Evolutionary conservation across 1,284 basidiomycete species (phyloP), one percentile per base, ranked within the genome.

Genomic region (Rhodotorula sp.): DNA sequence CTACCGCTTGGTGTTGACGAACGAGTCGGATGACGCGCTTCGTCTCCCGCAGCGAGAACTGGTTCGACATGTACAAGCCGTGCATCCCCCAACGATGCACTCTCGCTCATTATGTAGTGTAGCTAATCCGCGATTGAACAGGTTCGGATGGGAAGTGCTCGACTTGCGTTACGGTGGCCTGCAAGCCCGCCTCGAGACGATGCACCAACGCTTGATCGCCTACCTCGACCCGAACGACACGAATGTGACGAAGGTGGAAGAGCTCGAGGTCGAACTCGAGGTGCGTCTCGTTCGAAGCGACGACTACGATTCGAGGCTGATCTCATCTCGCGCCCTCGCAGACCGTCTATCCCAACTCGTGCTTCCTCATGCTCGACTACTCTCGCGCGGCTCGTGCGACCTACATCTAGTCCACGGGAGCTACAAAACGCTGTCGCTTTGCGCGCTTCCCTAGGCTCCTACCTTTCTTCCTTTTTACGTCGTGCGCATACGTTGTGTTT

Each of bases 151-250:
- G 59, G 59, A 63, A 24, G 64, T 65, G 15, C 68, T 81, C 34
- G 80, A 81, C 28, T 62, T 81, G 50, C 69, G 80, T 2, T 81
- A 81, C 53, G 80, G 80, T 22, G 80, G 80, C 0, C 64, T 81
- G 48, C 65, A 72, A 20, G 65, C 77, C 1, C 72, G 80, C 5
- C 66, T 80, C 37, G 79, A 80, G 28, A 81, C 79, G 52, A 76
- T 81, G 69, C 74, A 80, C 51, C 59, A 69, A 40, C 64, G 76
- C n/a, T 50, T 71, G n/a, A 40, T 62, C 44, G 62, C 51, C 16
- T 76, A 72, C 62, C 67, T 76, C n/a, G 75, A 75, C 40, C 28
- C 48, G 4, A 48, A 62, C 11, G 65, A 72, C 52, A n/a, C 22
- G 22, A 44, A 46, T 22, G 68, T 74, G 18, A 56, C 47, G 8